Evolutionary conservation across 139 green algal species (phyloP).

Genomic region (Chlorella sp.): DNA sequence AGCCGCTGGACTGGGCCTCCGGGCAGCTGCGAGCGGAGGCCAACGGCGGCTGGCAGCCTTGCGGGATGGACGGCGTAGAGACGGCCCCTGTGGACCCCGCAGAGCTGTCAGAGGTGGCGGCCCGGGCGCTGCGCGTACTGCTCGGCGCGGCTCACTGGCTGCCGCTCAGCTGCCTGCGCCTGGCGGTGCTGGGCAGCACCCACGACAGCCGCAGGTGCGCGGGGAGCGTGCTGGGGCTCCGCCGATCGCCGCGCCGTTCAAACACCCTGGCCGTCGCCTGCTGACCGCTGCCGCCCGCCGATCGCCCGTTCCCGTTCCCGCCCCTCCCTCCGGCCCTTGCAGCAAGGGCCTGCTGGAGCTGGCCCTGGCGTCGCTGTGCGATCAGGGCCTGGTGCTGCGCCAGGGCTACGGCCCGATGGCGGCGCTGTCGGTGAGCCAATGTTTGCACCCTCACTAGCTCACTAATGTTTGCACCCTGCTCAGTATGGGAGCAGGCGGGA

Average conservation of each 20-base stretch:
- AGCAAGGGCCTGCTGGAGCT: slow-evolving; percentile 42
- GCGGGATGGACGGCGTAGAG: too few species aligned
- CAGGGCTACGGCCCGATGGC: slow-evolving; percentile 29
- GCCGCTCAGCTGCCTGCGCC: slow-evolving; percentile 14
- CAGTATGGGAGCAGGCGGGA: not conserved
- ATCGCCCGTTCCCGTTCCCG: not conserved
- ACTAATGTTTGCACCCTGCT: not conserved
- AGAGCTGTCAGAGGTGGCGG: slow-evolving; percentile 7
- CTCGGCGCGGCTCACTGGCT: slow-evolving; percentile 1
- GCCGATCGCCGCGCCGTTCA: not conserved
- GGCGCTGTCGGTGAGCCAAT: slow-evolving; percentile 7
- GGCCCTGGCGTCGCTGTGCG: slow-evolving; percentile 14
- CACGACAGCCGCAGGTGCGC: not conserved
- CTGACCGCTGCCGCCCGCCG: not conserved
- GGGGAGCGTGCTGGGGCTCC: not conserved
- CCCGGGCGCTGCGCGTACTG: slow-evolving; percentile 10
- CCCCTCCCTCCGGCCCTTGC: not conserved
- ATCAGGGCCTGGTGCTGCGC: slow-evolving; percentile 32
- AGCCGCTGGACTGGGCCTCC: too few species aligned
- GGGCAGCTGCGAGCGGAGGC: too few species aligned
- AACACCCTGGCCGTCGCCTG: not conserved
- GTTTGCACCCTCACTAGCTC: not conserved
- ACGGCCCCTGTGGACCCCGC: too few species aligned
- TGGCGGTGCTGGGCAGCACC: not conserved
- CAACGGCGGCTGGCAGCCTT: too few species aligned